Conservation (phyloP, 2,329 filamentous ascomycete species). For the Dactylellina cionopaga region DNA sequence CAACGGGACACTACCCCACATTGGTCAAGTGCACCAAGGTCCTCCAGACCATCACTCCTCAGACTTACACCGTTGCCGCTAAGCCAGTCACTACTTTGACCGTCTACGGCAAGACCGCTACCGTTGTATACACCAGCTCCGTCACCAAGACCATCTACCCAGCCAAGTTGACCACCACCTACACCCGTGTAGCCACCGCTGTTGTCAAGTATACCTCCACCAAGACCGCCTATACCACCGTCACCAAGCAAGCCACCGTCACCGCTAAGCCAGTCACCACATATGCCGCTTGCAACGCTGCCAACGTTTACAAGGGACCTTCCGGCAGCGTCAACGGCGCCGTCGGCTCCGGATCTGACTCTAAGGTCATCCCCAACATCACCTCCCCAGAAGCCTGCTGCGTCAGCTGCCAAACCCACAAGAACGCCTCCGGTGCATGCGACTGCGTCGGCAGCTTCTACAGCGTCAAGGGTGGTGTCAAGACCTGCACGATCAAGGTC, state of each 20-base stretch:
- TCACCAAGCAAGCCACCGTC: background rate
- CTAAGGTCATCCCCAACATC: slow-evolving; percentile 3
- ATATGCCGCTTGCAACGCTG: slow-evolving; percentile 3
- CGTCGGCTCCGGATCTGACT: background rate
- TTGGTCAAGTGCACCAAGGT: slow-evolving; percentile 30
- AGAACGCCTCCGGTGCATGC: slow-evolving; percentile 7
- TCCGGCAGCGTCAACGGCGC: slow-evolving; percentile 28
- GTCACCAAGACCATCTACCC: slow-evolving; percentile 10
- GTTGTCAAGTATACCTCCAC: background rate
- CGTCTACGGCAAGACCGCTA: slow-evolving; percentile 16
- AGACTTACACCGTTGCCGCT: slow-evolving; percentile 1
- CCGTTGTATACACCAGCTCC: slow-evolving; percentile 4
- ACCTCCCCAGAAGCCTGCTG: slow-evolving; percentile 31
- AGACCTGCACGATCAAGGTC: slow-evolving; percentile 13
- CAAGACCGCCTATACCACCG: slow-evolving; percentile 7
- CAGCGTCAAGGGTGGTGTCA: background rate
- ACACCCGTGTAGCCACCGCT: background rate
- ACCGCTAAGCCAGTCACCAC: background rate
- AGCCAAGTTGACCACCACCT: slow-evolving; percentile 5
- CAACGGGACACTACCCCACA: slow-evolving; percentile 19
- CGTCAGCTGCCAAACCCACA: slow-evolving; percentile 26
- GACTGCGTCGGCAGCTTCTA: slow-evolving; percentile 42
- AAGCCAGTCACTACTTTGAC: slow-evolving; percentile 10
- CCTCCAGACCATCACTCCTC: slow-evolving; percentile 10
- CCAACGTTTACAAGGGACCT: slow-evolving; percentile 20